phyloP scores from a whole-genome alignment of 2,329 filamentous ascomycete species.

The Alternaria sp. region DNA sequence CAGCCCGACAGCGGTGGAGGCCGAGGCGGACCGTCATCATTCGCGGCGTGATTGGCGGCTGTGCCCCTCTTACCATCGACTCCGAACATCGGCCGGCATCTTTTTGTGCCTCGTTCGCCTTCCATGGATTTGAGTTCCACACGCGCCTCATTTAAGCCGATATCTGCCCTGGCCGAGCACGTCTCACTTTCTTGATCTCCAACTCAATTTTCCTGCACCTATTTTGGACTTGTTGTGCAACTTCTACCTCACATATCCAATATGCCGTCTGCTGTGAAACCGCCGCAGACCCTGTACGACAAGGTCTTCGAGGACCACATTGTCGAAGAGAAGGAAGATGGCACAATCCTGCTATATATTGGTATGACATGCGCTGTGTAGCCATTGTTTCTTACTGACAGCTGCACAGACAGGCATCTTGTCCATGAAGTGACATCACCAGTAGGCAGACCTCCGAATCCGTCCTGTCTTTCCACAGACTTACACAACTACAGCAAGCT shows the following conservation, averaged over 20 bases:
- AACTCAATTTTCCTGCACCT: neutral
- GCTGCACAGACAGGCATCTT: slow-evolving; percentile 78
- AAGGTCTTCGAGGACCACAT: slow-evolving; percentile 96
- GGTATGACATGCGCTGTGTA: slow-evolving; percentile 61
- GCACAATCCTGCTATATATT: slow-evolving; percentile 91
- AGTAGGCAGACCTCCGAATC: slow-evolving; percentile 55
- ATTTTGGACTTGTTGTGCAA: slow-evolving; percentile 24
- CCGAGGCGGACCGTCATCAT: slow-evolving; percentile 30
- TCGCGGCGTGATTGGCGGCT: slow-evolving; percentile 30
- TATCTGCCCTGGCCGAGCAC: slow-evolving; percentile 13
- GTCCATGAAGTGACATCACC: slow-evolving; percentile 99
- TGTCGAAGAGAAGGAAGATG: slow-evolving; percentile 93
- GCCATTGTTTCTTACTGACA: slow-evolving; percentile 27
- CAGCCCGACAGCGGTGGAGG: slow-evolving; percentile 14
- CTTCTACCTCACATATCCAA: slow-evolving; percentile 44
- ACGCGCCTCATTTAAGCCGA: slow-evolving; percentile 30
- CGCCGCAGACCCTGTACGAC: slow-evolving; percentile 89
- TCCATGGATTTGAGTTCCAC: slow-evolving; percentile 33
- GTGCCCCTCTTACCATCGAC: slow-evolving; percentile 22
- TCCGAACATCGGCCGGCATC: slow-evolving; percentile 40
- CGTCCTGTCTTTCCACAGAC: slow-evolving; percentile 1
- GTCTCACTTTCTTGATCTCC: slow-evolving; percentile 2
- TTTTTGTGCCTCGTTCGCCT: slow-evolving; percentile 37
- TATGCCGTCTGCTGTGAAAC: slow-evolving; percentile 77
- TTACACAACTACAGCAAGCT: slow-evolving; percentile 72